Conservation (phyloP, 495 filamentous ascomycete species). For the Aspergillus hancockii region DNA sequence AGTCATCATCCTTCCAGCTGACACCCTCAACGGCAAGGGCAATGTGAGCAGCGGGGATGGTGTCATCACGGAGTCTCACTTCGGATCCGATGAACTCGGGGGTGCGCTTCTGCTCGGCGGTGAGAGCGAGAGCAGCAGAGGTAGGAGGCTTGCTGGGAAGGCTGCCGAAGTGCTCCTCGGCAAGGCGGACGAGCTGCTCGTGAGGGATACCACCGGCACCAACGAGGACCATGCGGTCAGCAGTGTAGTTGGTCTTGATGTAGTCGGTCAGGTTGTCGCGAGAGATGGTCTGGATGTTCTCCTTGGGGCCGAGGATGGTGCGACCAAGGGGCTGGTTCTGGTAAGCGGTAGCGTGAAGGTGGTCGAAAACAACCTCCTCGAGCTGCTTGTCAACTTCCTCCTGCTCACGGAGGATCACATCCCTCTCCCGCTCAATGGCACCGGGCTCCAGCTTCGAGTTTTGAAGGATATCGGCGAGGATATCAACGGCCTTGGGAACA, state of each 20-base stretch:
- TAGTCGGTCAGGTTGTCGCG: slow-evolving; percentile 87
- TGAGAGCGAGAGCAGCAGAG: slow-evolving; percentile 61
- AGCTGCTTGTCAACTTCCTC: slow-evolving; percentile 99
- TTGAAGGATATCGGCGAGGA: slow-evolving; percentile 98
- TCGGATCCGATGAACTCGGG: slow-evolving; percentile 97
- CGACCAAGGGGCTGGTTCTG: slow-evolving; percentile 93
- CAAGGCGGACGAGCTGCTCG: slow-evolving; percentile 87
- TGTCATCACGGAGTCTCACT: slow-evolving; percentile 92
- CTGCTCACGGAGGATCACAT: slow-evolving; percentile 97
- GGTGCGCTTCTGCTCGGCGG: slow-evolving; percentile 74
- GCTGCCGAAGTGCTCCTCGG: slow-evolving; percentile 89
- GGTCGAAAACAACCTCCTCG: slow-evolving; percentile 99
- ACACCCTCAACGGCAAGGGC: slow-evolving; percentile 99
- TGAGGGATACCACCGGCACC: slow-evolving; percentile 94
- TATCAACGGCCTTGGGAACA: slow-evolving; percentile 92
- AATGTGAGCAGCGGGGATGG: slow-evolving; percentile 92
- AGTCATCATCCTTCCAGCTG: slow-evolving; percentile 98
- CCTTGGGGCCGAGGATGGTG: slow-evolving; percentile 94
- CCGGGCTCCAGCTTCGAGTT: slow-evolving; percentile 93
- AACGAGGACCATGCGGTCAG: slow-evolving; percentile 98
- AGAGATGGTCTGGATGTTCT: slow-evolving; percentile 97
- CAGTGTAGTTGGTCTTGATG: slow-evolving; percentile 99
- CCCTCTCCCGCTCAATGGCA: slow-evolving; percentile 95
- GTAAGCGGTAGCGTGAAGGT: slow-evolving; percentile 97
- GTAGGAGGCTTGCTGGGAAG: slow-evolving; percentile 73